Evolutionary conservation across 2,329 filamentous ascomycete species (phyloP), one percentile per base, ranked within the genome.

Genomic region (Beauveria sp.): DNA sequence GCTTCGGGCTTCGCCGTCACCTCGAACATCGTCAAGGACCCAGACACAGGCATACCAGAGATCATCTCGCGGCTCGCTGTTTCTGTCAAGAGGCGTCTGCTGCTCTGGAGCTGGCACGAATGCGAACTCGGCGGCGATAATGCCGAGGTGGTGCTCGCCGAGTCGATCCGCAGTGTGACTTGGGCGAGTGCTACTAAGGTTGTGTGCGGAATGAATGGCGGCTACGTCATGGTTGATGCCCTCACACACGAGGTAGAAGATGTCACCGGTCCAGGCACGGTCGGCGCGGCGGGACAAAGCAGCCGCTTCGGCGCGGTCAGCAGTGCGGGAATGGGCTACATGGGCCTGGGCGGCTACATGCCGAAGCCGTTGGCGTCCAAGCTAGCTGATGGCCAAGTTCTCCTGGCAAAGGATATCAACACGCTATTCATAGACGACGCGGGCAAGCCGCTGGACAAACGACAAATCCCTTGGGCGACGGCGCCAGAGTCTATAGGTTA

Each of bases 381-480:
- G 67, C 80, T 99, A 14, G 84, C 86, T 3, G 90, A 96, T 65
- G 90, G 90, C 5, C 85, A 97, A 74, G 85, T 98, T 71, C 77
- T 99, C 62, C 81, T 99, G n/a, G 91, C 93, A n/a, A 96, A 96
- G 73, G 95, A 99, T 68, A 91, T 97, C 69, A 96, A 97, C 72
- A 96, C 93, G 1, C 78, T 97, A 58, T 99, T 99, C 72, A 89
- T 96, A 66, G 88, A 95, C 62, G 84, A 88, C 12, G 82, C 91
- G 34, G 95, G 93, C 5, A 93, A 91, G 66, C 83, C 92, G 0
- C 72, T 96, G 40, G 88, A 93, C 50, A 91, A 90, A 73, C 82
- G 89, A 60, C 93, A 98, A 71, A 87, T 99, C n/a, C 92, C 92
- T 1, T 99, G 95, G 95, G 84, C 87, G 47, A 80, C 85, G 40